Evolutionary conservation across 2,329 filamentous ascomycete species (phyloP), one percentile per base, ranked within the genome.

Genomic region (Fusarium illudens): DNA sequence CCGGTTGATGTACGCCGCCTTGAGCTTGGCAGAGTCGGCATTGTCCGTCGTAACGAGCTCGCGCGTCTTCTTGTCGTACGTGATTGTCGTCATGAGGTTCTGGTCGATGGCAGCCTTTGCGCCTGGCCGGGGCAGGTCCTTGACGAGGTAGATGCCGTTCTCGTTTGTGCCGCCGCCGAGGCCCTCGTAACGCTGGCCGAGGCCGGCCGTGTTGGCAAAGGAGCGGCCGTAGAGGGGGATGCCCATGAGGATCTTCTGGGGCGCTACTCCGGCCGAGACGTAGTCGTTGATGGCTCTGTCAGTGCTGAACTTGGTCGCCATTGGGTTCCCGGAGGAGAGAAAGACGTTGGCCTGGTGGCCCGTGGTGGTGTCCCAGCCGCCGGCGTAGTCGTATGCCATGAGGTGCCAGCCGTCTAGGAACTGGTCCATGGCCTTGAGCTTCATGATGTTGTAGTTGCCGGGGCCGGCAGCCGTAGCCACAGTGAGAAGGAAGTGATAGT

Each of bases 221-320:
- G 89, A 84, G n/a, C 92, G 89, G 1, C 92, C 93, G 75, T 95
- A 96, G 1, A 96, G 83, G 0, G 93, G 92, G 80, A 95, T 86
- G 1, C 92, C 92, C 30, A 96, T 79, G 7, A 92, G 84, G 52
- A 96, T 87, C 79, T 94, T 95, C 51, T 79, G 75, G 0, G 87
- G 67, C 0, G 84, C 71, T 9, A 96, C 84, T 9, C 88, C 89
- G 12, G 83, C 80, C 4, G 80, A 74, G 11, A 87, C 78, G 58
- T 79, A 79, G 39, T 74, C 86, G 9, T 81, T 75, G 25, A 96
- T 80, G 4, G 92, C 92, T 33, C 82, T 79, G 51, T 91, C 82
- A 3, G 90, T 91, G 80, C 84, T 90, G 80, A 90, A 92, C 9
- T 90, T 90, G 2, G 92, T 95, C 27, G 83, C 82, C 2, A 74